Percentiles rank a stretch among this genome's conserved stretches.
Conservation (phyloP, 2,329 filamentous ascomycete species). For the Claviceps purpurea region DNA sequence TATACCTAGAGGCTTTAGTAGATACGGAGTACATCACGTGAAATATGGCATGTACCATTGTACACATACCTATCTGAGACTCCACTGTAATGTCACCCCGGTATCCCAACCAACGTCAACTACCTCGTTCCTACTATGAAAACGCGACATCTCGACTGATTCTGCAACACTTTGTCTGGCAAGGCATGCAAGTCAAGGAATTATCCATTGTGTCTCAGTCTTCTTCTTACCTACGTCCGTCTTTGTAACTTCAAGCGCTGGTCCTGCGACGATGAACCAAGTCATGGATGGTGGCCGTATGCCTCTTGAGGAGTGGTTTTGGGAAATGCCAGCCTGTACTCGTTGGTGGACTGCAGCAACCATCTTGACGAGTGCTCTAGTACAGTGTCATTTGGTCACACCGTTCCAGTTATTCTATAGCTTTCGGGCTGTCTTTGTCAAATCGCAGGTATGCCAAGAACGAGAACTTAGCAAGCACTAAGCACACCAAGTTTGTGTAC, state of each 20-base stretch:
- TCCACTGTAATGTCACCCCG: not conserved
- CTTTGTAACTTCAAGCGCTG: not conserved
- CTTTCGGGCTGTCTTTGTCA: conserved; percentile 79
- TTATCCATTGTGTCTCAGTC: not conserved
- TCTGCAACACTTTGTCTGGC: not conserved
- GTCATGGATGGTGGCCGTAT: conserved; percentile 50
- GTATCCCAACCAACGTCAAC: not conserved
- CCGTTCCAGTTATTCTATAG: conserved; percentile 97
- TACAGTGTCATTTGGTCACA: conserved; percentile 85
- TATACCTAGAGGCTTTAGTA: no score
- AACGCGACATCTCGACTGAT: not conserved
- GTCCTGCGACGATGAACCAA: conserved; percentile 34
- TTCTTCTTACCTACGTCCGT: not conserved
- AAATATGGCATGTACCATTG: no score
- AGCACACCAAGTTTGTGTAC: conserved; percentile 1
- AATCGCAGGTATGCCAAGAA: conserved; percentile 61
- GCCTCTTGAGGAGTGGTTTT: conserved; percentile 95
- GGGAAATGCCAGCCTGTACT: conserved; percentile 94
- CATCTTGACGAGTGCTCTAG: conserved; percentile 71
- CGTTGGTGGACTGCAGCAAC: conserved; percentile 95
- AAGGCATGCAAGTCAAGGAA: not conserved
- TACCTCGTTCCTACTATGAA: not conserved
- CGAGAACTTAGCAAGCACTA: not conserved
- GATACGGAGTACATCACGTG: no score
- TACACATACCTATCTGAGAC: no score